Evolutionary conservation across 2,329 filamentous ascomycete genomes (phyloP).

Genomic region (Penicillium olsonii): DNA sequence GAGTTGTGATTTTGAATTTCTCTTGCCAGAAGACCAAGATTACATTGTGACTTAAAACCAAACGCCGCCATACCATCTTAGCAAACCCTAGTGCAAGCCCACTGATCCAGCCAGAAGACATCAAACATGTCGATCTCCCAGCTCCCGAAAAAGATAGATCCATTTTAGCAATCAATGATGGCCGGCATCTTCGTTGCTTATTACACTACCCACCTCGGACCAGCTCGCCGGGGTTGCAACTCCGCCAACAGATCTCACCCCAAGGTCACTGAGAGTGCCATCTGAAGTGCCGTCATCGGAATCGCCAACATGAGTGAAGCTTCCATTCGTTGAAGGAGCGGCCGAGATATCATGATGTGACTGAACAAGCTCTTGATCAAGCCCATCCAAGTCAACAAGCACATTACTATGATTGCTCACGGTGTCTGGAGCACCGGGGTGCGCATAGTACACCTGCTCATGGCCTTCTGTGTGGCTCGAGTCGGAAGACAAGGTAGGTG

Average conservation of each 20-base stretch:
- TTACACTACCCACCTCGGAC: constrained; percentile 48
- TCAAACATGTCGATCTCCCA: neutral
- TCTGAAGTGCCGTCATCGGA: constrained; percentile 38
- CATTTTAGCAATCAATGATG: constrained; percentile 26
- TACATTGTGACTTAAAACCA: neutral
- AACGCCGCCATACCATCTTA: neutral
- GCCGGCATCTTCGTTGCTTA: constrained; percentile 43
- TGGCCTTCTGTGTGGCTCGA: constrained; percentile 39
- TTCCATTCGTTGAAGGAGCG: constrained; percentile 40
- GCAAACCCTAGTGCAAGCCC: neutral
- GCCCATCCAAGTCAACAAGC: constrained; percentile 13
- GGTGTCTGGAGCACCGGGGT: constrained; percentile 27
- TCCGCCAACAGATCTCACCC: constrained; percentile 30
- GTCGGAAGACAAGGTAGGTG: constrained; percentile 19
- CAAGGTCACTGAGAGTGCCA: constrained; percentile 43
- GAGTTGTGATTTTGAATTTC: too few relatives aligned
- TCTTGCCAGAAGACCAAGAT: too few relatives aligned
- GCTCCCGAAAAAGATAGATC: neutral
- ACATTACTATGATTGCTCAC: constrained; percentile 19
- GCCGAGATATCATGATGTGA: constrained; percentile 31
- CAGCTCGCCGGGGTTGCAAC: constrained; percentile 44
- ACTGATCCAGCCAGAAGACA: neutral
- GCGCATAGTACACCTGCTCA: constrained; percentile 36
- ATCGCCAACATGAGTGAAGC: constrained; percentile 40
- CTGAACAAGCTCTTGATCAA: constrained; percentile 11